Percentiles rank a stretch among this genome's conserved stretches.
These are phyloP conservation scores for Pleurotus platypus DNA, from an alignment of 768 basidiomycete genomes.

Conservation along the genomic window DNA sequence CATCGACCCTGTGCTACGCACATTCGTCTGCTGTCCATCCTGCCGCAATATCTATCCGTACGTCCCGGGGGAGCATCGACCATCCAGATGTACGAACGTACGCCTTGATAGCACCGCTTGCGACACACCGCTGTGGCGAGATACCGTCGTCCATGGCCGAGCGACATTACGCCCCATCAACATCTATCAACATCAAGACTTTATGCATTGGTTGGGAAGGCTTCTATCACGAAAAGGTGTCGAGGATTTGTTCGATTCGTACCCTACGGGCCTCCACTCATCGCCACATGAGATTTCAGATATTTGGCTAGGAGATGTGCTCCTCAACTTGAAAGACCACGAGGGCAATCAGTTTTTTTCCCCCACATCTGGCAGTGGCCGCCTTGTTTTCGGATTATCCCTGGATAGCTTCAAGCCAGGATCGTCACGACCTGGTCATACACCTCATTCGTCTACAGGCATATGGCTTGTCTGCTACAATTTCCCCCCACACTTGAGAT, in stretches of 20 bases:
- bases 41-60: conserved; percentile 20
- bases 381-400: conserved; percentile 24
- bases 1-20: conserved; percentile 18
- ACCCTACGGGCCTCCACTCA: conserved; percentile 6
- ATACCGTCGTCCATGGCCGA: conserved; percentile 3
- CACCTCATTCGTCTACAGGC: conserved; percentile 15
- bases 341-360: conserved; percentile 20
- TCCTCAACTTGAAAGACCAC: conserved; percentile 20
- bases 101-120: conserved; percentile 1
- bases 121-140: not conserved
- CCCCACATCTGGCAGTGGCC: no score
- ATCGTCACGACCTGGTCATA: not conserved
- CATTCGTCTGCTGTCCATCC: conserved; percentile 18
- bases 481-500: conserved; percentile 28
- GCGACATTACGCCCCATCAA: conserved; percentile 5
- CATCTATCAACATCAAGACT: conserved; percentile 18
- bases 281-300: conserved; percentile 15
- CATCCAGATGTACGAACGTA: conserved; percentile 13
- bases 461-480: conserved; percentile 28
- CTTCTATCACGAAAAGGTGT: conserved; percentile 22
- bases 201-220: conserved; percentile 22
- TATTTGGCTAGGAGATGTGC: conserved; percentile 21
- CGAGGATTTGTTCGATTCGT: conserved; percentile 18
- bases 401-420: not conserved
- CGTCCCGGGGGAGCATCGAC: conserved; percentile 2